phyloP scores from a whole-genome alignment of 768 basidiomycete species.

The Kwoniella pini region DNA sequence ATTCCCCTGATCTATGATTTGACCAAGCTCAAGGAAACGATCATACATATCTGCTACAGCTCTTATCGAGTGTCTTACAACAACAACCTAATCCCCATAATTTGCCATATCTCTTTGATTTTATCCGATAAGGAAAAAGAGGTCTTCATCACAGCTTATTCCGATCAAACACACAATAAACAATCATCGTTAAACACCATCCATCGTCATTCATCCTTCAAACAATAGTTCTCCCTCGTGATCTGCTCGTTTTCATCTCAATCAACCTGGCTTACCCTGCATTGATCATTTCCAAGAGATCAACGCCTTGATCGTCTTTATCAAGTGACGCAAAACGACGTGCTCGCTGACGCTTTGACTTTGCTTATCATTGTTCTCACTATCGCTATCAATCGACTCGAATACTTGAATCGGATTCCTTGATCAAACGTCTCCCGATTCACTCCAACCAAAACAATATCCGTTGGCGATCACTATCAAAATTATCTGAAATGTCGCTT shows the following conservation, averaged over 20 bases:
- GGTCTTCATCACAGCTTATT: not conserved
- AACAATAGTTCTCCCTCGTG: not conserved
- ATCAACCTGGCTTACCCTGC: not conserved
- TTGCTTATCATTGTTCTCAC: not conserved
- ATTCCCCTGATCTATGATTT: too few species aligned
- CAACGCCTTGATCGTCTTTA: conserved; percentile 3
- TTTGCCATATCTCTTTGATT: too few species aligned
- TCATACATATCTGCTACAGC: too few species aligned
- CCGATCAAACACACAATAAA: not conserved
- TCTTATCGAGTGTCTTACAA: too few species aligned
- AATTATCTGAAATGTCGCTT: conserved; percentile 29
- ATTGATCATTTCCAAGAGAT: not conserved
- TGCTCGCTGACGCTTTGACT: conserved; percentile 2
- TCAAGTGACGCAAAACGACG: not conserved
- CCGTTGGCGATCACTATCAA: not conserved
- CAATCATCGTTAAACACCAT: not conserved
- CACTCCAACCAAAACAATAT: not conserved
- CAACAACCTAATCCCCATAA: too few species aligned
- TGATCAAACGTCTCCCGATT: not conserved
- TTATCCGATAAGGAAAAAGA: not conserved
- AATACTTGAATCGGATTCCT: not conserved
- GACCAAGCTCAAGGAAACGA: too few species aligned
- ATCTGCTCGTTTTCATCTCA: not conserved
- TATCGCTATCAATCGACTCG: not conserved
- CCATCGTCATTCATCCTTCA: not conserved